Evolutionary conservation across 2,329 filamentous ascomycete genomes (phyloP), one percentile per base, ranked within the genome.

Genomic region (Aspergillus fischeri): DNA sequence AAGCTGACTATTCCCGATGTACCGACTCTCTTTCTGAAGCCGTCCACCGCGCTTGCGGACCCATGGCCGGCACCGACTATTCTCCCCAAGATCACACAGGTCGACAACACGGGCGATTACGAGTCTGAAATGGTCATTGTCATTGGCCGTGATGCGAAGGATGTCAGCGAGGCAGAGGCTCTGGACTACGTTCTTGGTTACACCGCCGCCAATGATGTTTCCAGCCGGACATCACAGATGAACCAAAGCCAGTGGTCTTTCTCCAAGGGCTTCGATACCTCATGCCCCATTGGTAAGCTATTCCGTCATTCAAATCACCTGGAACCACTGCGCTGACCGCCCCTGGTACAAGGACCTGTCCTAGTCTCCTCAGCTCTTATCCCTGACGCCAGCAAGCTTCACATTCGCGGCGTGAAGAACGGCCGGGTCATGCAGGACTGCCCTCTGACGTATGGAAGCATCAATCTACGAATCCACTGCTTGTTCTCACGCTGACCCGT

Each of bases 141-240:
- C 11, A 79, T 86, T 47, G 81, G 81, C 32, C 77, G 71, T 69
- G 78, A 75, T 35, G 75, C 75, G 42, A 81, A 80, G 63, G 83
- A 86, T 61, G 82, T 86, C 9, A 73, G 77, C 49, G 82, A 85
- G 62, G 77, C 74, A 0, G 78, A 86, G 28, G 83, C 84, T 4
- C 67, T 84, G 52, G 77, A 81, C 60, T 85, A 87, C 63, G 78
- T 88, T 4, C 79, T 88, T 1, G 85, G 86, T 28, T 88, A 88
- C 67, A 85, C 83, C 0, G 79, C 80, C 24, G 79, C 80, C 64
- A 88, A 88, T 71, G 85, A 88, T 65, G 80, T 88, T 6, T 86
- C 83, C 2, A 83, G 81, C 59, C 80, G 84, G 3, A 80, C 81
- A 52, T 77, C 76, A 53, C 84, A 87, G 73, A 77, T 81, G 63